Evolutionary conservation across 2,329 filamentous ascomycete genomes (phyloP).

Genomic region (Didymella keratinophila): DNA sequence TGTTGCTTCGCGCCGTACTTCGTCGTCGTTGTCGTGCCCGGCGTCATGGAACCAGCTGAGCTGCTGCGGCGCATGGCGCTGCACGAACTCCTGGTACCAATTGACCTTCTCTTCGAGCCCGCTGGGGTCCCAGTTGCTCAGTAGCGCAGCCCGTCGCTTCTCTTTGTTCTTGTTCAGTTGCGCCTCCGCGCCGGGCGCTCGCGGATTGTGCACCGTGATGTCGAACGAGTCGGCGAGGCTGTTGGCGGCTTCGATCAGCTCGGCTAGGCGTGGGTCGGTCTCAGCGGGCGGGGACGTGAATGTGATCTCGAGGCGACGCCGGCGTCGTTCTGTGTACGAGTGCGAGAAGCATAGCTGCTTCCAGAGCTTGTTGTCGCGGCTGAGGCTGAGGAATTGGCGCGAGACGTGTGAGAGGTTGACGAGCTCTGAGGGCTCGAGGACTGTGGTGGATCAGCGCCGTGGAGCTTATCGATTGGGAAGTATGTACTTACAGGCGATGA

Average conservation of each 20-base stretch:
- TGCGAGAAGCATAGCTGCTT: constrained; percentile 58
- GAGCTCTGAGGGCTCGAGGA: constrained; percentile 68
- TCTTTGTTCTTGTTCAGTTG: constrained; percentile 42
- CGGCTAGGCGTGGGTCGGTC: constrained; percentile 55
- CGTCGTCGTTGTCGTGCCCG: constrained; percentile 46
- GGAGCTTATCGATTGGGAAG: constrained; percentile 1
- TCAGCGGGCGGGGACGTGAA: constrained; percentile 15
- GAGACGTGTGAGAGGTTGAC: constrained; percentile 74
- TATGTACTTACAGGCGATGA: constrained; percentile 51
- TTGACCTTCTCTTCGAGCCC: constrained; percentile 75
- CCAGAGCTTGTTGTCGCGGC: constrained; percentile 75
- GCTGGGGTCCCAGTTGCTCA: constrained; percentile 84
- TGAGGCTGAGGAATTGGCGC: constrained; percentile 67
- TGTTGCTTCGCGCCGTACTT: constrained; percentile 68
- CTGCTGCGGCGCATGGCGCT: constrained; percentile 76
- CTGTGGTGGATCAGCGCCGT: constrained; percentile 49
- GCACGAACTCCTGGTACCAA: constrained; percentile 91
- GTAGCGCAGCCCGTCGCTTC: constrained; percentile 62
- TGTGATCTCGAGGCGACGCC: constrained; percentile 51
- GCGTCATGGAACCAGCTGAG: constrained; percentile 80
- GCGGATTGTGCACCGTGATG: constrained; percentile 33
- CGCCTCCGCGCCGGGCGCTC: constrained; percentile 43
- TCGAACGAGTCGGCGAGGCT: constrained; percentile 39
- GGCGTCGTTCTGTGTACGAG: constrained; percentile 68
- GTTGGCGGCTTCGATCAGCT: constrained; percentile 53